Percentiles rank a stretch among this genome's conserved stretches.
Evolutionary conservation across 2,329 filamentous ascomycete species (phyloP).

Genomic region (Fusarium sp.): DNA sequence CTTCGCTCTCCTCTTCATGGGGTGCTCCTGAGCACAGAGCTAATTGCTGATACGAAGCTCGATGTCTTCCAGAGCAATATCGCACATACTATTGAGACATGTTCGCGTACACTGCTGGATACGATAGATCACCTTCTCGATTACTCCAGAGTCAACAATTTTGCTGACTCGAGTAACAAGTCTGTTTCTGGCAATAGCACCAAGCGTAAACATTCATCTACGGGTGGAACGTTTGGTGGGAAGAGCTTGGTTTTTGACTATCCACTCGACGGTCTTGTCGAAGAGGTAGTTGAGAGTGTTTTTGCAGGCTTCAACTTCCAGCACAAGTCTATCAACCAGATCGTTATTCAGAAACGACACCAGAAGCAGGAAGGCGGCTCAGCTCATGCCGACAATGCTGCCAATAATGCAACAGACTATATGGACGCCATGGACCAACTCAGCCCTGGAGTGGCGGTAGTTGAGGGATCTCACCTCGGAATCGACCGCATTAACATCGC

Average conservation of each 20-base stretch:
- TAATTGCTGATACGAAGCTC: constrained; percentile 1
- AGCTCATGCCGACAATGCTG: background rate
- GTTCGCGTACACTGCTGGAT: constrained; percentile 1
- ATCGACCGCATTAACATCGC: background rate
- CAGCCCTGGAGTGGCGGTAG: too few species aligned
- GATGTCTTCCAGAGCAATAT: constrained; percentile 6
- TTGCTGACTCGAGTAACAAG: background rate
- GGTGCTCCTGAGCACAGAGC: background rate
- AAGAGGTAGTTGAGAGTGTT: constrained; percentile 17
- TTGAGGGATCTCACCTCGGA: background rate
- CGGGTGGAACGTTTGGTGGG: background rate
- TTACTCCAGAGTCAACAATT: constrained; percentile 2
- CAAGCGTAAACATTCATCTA: background rate
- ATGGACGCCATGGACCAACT: constrained; percentile 1
- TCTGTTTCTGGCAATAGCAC: background rate
- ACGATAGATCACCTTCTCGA: constrained; percentile 8
- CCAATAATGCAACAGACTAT: background rate
- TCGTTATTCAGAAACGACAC: background rate
- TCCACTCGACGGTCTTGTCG: background rate
- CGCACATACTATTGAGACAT: constrained; percentile 5
- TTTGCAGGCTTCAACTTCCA: constrained; percentile 12
- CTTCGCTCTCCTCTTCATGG: constrained; percentile 17
- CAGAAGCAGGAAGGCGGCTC: too few species aligned
- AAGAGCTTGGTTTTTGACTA: background rate
- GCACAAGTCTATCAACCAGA: background rate